Conservation (phyloP, 371 early-diverging fungal genomes). For the Saksenaea vasiformis region DNA sequence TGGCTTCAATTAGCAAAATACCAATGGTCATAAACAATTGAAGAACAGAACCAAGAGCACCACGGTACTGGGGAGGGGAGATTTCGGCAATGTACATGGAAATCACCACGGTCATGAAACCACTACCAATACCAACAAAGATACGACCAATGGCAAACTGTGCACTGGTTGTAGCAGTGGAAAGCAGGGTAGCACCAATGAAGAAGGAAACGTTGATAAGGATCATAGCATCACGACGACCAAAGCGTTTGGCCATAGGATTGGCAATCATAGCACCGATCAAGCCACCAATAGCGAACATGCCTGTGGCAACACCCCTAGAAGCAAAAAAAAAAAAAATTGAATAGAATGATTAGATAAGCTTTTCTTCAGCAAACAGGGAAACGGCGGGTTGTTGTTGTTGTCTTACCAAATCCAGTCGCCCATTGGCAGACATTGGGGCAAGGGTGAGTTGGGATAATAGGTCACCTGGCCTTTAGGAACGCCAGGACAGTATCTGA, state of each 20-base stretch:
- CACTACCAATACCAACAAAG: conserved; percentile 82
- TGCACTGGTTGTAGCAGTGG: conserved; percentile 55
- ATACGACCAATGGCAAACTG: conserved; percentile 82
- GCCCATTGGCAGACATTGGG: conserved; percentile 49
- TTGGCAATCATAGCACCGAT: conserved; percentile 70
- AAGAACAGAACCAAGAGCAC: conserved; percentile 70
- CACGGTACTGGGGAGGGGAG: conserved; percentile 72
- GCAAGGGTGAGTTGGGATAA: conserved; percentile 37
- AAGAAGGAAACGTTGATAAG: conserved; percentile 66
- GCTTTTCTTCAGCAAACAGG: neutral
- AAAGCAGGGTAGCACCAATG: conserved; percentile 66
- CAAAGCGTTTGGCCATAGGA: conserved; percentile 56
- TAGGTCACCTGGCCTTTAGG: conserved; percentile 39
- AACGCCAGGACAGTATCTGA: conserved; percentile 40
- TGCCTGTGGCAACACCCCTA: conserved; percentile 66
- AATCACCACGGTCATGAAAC: conserved; percentile 77
- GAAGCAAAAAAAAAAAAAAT: conserved; percentile 10
- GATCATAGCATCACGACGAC: conserved; percentile 71
- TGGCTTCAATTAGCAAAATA: conserved; percentile 64
- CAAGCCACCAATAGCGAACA: conserved; percentile 76
- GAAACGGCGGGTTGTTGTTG: neutral
- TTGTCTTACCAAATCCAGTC: conserved; percentile 51
- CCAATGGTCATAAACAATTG: conserved; percentile 84
- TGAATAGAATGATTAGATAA: neutral
- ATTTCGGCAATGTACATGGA: conserved; percentile 85